These are phyloP conservation scores for Epichloe hybrida DNA, from an alignment of 2,329 filamentous ascomycete species.

Conservation along the genomic window DNA sequence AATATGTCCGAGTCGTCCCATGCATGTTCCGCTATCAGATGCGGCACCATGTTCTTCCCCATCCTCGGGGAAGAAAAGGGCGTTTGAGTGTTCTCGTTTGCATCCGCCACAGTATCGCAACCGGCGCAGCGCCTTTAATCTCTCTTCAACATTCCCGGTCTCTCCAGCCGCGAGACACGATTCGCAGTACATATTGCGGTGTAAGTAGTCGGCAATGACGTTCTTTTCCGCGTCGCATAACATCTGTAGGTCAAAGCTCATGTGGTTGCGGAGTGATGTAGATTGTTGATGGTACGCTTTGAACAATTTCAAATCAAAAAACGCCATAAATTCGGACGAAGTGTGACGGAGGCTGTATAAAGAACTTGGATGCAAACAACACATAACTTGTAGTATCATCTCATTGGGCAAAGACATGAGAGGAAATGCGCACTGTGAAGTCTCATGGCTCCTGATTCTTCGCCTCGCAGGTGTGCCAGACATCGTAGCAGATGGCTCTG, in stretches of 20 bases:
- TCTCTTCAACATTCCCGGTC: not conserved
- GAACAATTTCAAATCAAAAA: not conserved
- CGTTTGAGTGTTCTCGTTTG: not conserved
- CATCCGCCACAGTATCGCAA: not conserved
- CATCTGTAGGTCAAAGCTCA: not conserved
- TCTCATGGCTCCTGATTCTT: too few species aligned
- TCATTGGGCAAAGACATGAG: not conserved
- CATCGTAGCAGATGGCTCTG: too few species aligned
- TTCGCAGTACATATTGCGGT: not conserved
- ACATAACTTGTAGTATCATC: not conserved
- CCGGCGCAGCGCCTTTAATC: not conserved
- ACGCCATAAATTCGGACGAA: not conserved
- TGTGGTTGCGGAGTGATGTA: not conserved
- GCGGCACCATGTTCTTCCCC: not conserved
- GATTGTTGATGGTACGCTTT: not conserved
- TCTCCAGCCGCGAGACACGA: not conserved
- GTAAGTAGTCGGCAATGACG: not conserved
- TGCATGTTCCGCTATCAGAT: not conserved
- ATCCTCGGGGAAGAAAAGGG: not conserved
- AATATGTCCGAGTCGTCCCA: conserved; percentile 1
- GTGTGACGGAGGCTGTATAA: not conserved
- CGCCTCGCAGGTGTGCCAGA: too few species aligned
- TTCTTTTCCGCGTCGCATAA: not conserved
- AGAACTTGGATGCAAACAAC: not conserved
- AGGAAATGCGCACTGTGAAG: not conserved